These are phyloP conservation scores for Thraustotheca clavata DNA, from an alignment of 352 stramenopile genomes.

Conservation along the genomic window DNA sequence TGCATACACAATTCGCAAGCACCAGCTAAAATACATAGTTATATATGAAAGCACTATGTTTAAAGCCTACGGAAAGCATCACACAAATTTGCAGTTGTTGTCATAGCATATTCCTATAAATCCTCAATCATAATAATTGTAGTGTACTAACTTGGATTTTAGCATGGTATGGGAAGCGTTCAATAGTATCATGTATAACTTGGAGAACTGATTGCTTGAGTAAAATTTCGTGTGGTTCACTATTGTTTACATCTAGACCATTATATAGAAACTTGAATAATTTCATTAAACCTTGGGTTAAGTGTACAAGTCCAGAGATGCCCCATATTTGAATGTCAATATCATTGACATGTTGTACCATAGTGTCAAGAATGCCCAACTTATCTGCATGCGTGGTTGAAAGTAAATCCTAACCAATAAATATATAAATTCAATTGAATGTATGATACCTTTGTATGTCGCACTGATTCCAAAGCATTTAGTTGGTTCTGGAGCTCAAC, in stretches of 20 bases:
- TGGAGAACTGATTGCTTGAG: conserved; percentile 4
- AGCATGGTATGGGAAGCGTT: conserved; percentile 9
- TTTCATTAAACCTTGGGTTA: conserved; percentile 4
- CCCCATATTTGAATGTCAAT: conserved; percentile 11
- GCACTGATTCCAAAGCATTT: not conserved
- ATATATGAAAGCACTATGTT: not conserved
- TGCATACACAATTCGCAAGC: conserved; percentile 16
- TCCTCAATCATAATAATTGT: not conserved
- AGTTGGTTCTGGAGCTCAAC: not conserved
- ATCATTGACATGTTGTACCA: conserved; percentile 1
- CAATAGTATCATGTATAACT: conserved; percentile 2
- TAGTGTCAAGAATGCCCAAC: conserved; percentile 14
- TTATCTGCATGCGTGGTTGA: conserved; percentile 3
- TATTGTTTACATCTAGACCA: not conserved
- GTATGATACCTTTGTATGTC: not conserved
- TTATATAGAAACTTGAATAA: not conserved
- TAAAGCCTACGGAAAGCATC: not conserved
- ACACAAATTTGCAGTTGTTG: not conserved
- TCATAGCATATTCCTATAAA: conserved; percentile 13
- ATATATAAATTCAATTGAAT: not conserved
- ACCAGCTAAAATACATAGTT: not conserved
- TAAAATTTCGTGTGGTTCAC: not conserved
- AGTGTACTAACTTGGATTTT: conserved; percentile 8
- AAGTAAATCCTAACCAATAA: not conserved
- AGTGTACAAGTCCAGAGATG: not conserved